phyloP scores from a whole-genome alignment of 176 grass and related monocot species.

The Triticum aestivum region DNA sequence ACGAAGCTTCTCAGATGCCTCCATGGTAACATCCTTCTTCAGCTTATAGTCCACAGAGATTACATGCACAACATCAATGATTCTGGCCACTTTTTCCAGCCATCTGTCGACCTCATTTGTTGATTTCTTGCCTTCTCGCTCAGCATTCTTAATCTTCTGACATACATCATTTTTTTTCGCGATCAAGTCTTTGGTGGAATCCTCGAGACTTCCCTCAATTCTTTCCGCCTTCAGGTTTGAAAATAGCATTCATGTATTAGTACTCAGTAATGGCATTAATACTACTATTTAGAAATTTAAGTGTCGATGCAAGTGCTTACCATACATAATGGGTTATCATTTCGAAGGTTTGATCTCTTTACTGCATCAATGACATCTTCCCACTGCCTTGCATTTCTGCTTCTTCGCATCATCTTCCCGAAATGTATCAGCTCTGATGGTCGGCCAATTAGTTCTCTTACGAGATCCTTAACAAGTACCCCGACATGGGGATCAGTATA shows the following conservation, averaged over 20 bases:
- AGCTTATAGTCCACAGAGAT: no score
- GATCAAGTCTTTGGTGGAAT: background rate
- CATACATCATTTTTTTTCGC: background rate
- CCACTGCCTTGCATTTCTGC: background rate
- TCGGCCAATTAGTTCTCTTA: background rate
- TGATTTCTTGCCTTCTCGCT: background rate
- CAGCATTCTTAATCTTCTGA: background rate
- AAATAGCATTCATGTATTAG: background rate
- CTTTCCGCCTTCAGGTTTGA: background rate
- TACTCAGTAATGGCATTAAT: no score
- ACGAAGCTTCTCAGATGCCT: constrained; percentile 5
- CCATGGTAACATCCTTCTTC: background rate
- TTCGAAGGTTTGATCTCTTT: background rate
- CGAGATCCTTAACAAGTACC: background rate
- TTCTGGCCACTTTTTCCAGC: no score
- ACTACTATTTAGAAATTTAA: background rate
- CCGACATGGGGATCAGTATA: background rate
- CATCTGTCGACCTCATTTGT: no score
- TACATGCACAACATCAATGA: no score
- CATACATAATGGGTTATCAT: background rate
- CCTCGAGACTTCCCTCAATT: background rate
- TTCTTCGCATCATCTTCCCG: background rate
- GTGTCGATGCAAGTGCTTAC: background rate
- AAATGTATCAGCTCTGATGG: constrained; percentile 6
- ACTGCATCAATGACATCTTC: background rate